phyloP scores from a whole-genome alignment of 441 rosid genomes.

The Euphorbia corollata region DNA sequence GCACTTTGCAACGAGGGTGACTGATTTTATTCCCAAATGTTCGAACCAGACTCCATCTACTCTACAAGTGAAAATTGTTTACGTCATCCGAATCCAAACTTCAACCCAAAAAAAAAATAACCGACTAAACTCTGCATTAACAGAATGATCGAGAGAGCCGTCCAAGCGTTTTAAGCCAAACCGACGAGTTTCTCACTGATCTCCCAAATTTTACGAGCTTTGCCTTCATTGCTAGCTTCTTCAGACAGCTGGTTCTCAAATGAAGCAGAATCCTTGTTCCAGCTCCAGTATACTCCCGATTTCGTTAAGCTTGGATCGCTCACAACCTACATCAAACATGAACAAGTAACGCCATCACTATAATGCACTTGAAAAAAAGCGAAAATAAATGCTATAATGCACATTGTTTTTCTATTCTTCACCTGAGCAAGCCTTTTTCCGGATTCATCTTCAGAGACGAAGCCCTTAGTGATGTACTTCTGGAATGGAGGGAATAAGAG shows the following conservation, averaged over 20 bases:
- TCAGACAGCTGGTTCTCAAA: slow-evolving; percentile 57
- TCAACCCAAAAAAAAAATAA: slow-evolving; percentile 4
- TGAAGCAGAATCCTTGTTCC: slow-evolving; percentile 57
- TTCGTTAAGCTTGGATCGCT: slow-evolving; percentile 58
- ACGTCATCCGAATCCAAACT: slow-evolving; percentile 24
- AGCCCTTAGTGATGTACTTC: slow-evolving; percentile 64
- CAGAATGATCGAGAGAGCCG: slow-evolving; percentile 21
- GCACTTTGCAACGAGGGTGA: slow-evolving; percentile 18
- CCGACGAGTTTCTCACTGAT: slow-evolving; percentile 62
- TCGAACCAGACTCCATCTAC: slow-evolving; percentile 22
- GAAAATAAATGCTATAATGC: not conserved
- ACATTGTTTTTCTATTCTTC: too few relatives aligned
- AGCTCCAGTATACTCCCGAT: slow-evolving; percentile 65
- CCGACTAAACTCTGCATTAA: slow-evolving; percentile 7
- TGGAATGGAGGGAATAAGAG: slow-evolving; percentile 61
- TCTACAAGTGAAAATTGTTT: slow-evolving; percentile 20
- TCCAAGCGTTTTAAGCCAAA: slow-evolving; percentile 25
- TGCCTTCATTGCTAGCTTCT: slow-evolving; percentile 48
- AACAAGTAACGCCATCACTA: not conserved
- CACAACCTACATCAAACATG: slow-evolving; percentile 38
- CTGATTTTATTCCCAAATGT: slow-evolving; percentile 30
- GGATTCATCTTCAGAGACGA: slow-evolving; percentile 48
- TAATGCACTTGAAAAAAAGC: not conserved
- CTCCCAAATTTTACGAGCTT: slow-evolving; percentile 60
- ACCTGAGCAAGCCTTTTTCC: slow-evolving; percentile 67